Conservation (phyloP, 108 stramenopile species). For the Bacterosira constricta region DNA sequence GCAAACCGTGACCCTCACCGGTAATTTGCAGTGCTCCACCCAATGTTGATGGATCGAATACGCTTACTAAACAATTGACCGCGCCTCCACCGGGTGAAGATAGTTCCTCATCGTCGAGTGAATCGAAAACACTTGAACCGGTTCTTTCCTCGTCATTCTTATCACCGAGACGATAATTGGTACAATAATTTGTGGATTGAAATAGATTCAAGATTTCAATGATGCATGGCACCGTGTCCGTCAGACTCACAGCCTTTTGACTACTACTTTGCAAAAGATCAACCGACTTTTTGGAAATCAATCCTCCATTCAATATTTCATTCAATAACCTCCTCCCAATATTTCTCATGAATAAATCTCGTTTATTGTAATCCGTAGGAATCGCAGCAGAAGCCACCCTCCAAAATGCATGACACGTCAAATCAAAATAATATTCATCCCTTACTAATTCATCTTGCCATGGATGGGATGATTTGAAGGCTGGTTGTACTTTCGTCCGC, state of each 20-base stretch:
- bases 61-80: conserved; percentile 73
- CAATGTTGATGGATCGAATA: conserved; percentile 73
- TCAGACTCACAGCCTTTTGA: conserved; percentile 24
- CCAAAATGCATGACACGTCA: conserved; percentile 82
- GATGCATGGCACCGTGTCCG: conserved; percentile 53
- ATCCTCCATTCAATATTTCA: conserved; percentile 22
- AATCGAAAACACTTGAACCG: conserved; percentile 62
- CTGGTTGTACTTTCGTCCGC: conserved; percentile 49
- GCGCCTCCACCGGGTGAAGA: conserved; percentile 39
- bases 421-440: conserved; percentile 87
- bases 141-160: conserved; percentile 46
- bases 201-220: conserved; percentile 59
- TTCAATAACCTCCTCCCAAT: conserved; percentile 53
- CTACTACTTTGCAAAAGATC: conserved; percentile 3
- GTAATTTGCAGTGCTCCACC: conserved; percentile 78
- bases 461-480: conserved; percentile 56
- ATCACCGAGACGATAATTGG: conserved; percentile 41
- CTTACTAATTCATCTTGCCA: conserved; percentile 60
- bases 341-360: conserved; percentile 66
- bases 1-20: conserved; percentile 82
- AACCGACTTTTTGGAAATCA: conserved; percentile 26
- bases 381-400: conserved; percentile 65
- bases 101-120: conserved; percentile 75
- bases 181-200: conserved; percentile 50
- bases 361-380: conserved; percentile 51